Conservation (phyloP, 495 filamentous ascomycete genomes). For the Xylaria telfairii region DNA sequence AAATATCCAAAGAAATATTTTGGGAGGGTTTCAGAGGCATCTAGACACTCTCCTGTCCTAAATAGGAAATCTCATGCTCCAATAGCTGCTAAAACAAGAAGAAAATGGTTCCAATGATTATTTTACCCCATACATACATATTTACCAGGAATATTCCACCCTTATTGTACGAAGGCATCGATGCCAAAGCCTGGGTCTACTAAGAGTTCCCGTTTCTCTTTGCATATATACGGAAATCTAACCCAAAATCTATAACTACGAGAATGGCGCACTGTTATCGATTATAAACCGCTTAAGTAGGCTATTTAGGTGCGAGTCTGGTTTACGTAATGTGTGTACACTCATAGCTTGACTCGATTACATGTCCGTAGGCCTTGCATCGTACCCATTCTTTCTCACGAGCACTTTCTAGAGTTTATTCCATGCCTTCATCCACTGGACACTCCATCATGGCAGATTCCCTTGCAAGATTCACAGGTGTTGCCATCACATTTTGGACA, state of each 20-base stretch:
- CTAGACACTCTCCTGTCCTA: no score
- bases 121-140: no score
- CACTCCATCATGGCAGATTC: not conserved
- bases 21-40: no score
- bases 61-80: no score
- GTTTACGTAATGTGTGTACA: not conserved
- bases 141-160: not conserved
- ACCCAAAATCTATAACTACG: not conserved
- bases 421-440: not conserved
- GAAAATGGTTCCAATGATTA: no score
- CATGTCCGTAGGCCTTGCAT: not conserved
- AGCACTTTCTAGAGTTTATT: not conserved
- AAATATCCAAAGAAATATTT: no score
- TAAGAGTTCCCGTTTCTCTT: not conserved
- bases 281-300: not conserved
- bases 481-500: not conserved
- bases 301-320: not conserved
- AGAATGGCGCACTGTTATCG: not conserved
- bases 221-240: not conserved
- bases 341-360: not conserved
- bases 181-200: not conserved
- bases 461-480: not conserved
- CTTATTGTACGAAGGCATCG: not conserved
- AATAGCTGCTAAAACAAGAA: no score
- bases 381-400: not conserved